Conservation (phyloP, 129 eudicot genomes). For the Tagetes patula region DNA sequence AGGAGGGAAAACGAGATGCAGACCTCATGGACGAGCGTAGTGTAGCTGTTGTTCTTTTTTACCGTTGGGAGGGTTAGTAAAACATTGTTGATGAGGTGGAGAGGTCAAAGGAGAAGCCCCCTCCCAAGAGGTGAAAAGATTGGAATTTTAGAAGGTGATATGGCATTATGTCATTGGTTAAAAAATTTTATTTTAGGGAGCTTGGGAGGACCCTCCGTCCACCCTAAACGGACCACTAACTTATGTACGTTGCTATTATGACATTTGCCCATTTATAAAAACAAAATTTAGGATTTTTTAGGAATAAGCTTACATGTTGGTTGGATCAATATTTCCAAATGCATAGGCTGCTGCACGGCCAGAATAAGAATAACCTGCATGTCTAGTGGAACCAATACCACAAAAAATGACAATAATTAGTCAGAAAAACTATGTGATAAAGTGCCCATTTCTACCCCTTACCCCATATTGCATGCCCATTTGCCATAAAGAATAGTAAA, state of each 20-base stretch:
- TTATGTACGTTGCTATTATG: neutral
- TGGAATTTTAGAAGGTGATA: too few relatives aligned
- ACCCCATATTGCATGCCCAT: neutral
- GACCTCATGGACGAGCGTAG: too few relatives aligned
- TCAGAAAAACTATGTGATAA: neutral
- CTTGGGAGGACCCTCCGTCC: too few relatives aligned
- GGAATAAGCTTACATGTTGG: slow-evolving; percentile 59
- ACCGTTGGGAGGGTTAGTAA: too few relatives aligned
- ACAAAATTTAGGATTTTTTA: neutral
- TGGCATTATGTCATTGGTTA: too few relatives aligned
- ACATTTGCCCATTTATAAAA: neutral
- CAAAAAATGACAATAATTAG: slow-evolving; percentile 16
- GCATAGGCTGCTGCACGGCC: slow-evolving; percentile 99
- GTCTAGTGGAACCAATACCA: slow-evolving; percentile 58
- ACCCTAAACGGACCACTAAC: neutral
- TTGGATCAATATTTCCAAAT: slow-evolving; percentile 87
- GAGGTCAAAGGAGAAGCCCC: too few relatives aligned
- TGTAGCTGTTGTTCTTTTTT: too few relatives aligned
- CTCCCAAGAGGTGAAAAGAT: too few relatives aligned
- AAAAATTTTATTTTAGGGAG: too few relatives aligned
- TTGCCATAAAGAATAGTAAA: neutral
- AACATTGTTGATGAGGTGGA: too few relatives aligned
- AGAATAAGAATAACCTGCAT: slow-evolving; percentile 99
- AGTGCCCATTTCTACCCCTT: neutral
- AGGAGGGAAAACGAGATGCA: too few relatives aligned